Base-by-base conservation (phyloP, 768 basidiomycete species). In the Fibroporia radiculosa region DNA sequence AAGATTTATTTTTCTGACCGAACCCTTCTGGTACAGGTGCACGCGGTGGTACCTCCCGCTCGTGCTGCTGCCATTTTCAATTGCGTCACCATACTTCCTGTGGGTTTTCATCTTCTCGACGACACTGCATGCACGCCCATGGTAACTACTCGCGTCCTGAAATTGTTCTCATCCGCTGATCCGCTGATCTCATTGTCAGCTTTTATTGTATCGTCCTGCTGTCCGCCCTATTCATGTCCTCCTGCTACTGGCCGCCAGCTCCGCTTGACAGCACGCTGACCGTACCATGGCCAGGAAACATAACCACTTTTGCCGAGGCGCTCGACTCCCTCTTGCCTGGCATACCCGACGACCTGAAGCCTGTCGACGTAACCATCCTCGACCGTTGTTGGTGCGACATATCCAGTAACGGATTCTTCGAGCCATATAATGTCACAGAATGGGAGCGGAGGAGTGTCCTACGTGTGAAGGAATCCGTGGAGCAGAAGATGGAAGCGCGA, bases 361-460 rank as follows among this genome's bases (percentile, higher is more conserved):
- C 82, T 0, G 62, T 71, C 1, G 71, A 77, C 36, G 77, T 91
- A 39, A 78, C 75, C 22, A 71, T 85, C 2, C 70, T 74, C 3
- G 89, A 91, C 53, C 78, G 87, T 36, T 92, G 89, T 57, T 92
- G 89, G 89, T 91, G 88, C 52, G 88, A 91, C 55, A 67, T 89
- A 48, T 75, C 79, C 16, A 65, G 68, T 14, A 70, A 70, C 14
- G 71, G 73, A 12, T 67, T 88, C 48, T 92, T 91, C 53, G 78
- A 84, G 50, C 82, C 86, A 6, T 89, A 80, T 63, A 82, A 90
- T 50, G 68, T 81, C 37, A 76, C 83, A 25, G 71, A 70, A 37
- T 92, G 88, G 88, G 88, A 91, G 57, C 61, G 64, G 50, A 61
- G 72, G 45, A 86, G 83, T 53, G 70, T 90, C 12, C 65, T 74